A percentile compares a stretch with the other conserved stretches of the same genome.
Conservation (phyloP, 2,329 filamentous ascomycete species). For the Verticillium klebahnii region DNA sequence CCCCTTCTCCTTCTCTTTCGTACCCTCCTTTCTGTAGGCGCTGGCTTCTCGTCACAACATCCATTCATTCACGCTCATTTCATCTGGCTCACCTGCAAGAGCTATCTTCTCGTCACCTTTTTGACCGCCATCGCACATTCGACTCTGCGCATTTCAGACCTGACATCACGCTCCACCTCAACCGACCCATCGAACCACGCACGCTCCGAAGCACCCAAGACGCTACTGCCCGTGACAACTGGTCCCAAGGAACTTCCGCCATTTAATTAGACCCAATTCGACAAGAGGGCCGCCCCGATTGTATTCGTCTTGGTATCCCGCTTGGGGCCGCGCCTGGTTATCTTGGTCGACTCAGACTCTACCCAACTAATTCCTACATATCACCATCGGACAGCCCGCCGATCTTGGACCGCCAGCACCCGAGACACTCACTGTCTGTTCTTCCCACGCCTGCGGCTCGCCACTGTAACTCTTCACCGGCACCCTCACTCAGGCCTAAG, state of each 20-base stretch:
- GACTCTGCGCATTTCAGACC: background rate
- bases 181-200: background rate
- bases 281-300: background rate
- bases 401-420: background rate
- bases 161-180: constrained; percentile 3
- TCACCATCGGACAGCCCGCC: background rate
- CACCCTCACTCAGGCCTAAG: background rate
- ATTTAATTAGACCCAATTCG: background rate
- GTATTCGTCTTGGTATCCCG: background rate
- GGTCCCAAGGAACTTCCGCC: background rate
- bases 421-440: background rate
- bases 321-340: background rate
- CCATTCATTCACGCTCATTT: constrained; percentile 18
- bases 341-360: background rate
- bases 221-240: background rate
- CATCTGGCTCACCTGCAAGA: constrained; percentile 12
- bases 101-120: constrained; percentile 10
- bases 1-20: background rate
- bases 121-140: background rate
- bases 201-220: background rate
- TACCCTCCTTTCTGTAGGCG: constrained; percentile 18
- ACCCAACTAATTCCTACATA: background rate
- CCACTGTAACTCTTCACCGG: background rate
- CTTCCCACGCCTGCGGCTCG: background rate
- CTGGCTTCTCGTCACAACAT: constrained; percentile 19